A percentile compares a stretch with the other conserved stretches of the same genome.
These are phyloP conservation scores for Sarocladium strictum DNA, from an alignment of 2,329 filamentous ascomycete genomes.

Conservation along the genomic window DNA sequence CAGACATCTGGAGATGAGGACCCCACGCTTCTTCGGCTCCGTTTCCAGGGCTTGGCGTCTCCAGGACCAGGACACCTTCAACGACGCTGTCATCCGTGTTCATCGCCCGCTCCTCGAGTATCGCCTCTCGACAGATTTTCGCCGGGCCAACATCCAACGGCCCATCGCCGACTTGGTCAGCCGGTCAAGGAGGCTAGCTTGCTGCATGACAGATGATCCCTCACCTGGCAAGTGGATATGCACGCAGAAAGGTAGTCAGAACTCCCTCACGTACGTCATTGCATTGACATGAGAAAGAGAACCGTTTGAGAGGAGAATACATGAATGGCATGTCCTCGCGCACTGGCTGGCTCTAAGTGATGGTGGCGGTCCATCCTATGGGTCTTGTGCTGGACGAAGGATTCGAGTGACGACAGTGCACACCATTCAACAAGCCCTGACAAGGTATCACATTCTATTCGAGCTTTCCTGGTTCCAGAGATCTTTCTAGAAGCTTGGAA, in stretches of 20 bases:
- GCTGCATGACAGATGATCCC: too few species aligned
- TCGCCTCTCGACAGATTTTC: background rate
- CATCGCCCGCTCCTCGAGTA: background rate
- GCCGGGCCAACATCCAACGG: conserved; percentile 1
- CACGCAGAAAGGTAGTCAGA: too few species aligned
- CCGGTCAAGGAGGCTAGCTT: too few species aligned
- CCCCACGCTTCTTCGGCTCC: background rate
- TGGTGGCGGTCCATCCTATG: too few species aligned
- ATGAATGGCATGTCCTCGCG: too few species aligned
- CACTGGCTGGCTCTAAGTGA: too few species aligned
- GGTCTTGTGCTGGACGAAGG: background rate
- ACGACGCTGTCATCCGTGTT: background rate
- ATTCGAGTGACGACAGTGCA: background rate
- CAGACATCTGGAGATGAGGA: conserved; percentile 10
- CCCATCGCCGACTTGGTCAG: conserved; percentile 17
- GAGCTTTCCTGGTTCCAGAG: background rate
- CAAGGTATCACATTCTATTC: background rate
- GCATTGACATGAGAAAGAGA: too few species aligned
- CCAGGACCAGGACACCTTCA: background rate
- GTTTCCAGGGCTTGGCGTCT: background rate
- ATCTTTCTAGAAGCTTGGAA: background rate
- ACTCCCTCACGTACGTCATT: too few species aligned
- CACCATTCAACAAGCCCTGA: background rate
- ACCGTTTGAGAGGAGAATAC: too few species aligned
- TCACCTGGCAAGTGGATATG: too few species aligned